These are phyloP conservation scores for Fusarium tanahbumbuense DNA, from an alignment of 2,329 filamentous ascomycete genomes.

Conservation along the genomic window DNA sequence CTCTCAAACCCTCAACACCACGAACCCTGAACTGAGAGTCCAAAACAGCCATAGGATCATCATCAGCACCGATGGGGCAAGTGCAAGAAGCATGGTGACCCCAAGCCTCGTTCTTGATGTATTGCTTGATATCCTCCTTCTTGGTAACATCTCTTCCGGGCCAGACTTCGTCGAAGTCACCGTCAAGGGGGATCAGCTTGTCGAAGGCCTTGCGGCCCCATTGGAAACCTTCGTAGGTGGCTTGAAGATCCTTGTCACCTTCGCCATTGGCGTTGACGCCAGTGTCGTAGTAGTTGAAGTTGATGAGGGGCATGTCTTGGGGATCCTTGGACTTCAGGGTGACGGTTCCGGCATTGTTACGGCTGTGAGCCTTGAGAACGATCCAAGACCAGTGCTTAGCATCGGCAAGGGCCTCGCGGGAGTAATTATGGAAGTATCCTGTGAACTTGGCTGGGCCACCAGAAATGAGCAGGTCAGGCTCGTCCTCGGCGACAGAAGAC, in stretches of 20 bases:
- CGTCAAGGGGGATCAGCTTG: constrained; percentile 24
- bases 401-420: constrained; percentile 56
- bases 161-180: constrained; percentile 43
- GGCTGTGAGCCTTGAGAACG: constrained; percentile 64
- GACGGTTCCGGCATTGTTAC: constrained; percentile 72
- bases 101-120: constrained; percentile 49
- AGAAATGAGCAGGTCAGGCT: constrained; percentile 66
- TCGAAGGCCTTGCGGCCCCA: constrained; percentile 59
- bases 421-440: constrained; percentile 68
- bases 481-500: constrained; percentile 54
- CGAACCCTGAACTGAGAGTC: constrained; percentile 67
- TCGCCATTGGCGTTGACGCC: constrained; percentile 59
- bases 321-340: constrained; percentile 70
- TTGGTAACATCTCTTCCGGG: constrained; percentile 54
- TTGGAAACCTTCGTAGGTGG: constrained; percentile 66
- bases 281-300: constrained; percentile 69
- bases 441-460: constrained; percentile 66
- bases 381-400: constrained; percentile 56
- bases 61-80: constrained; percentile 48
- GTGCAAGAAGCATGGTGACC: constrained; percentile 51
- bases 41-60: constrained; percentile 56
- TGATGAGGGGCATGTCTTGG: constrained; percentile 71
- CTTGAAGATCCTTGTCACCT: constrained; percentile 63
- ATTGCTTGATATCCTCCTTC: constrained; percentile 46
- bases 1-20: constrained; percentile 65